Evolutionary conservation across 106 monocot genomes (phyloP).

Genomic region (Hemerocallis citrina): DNA sequence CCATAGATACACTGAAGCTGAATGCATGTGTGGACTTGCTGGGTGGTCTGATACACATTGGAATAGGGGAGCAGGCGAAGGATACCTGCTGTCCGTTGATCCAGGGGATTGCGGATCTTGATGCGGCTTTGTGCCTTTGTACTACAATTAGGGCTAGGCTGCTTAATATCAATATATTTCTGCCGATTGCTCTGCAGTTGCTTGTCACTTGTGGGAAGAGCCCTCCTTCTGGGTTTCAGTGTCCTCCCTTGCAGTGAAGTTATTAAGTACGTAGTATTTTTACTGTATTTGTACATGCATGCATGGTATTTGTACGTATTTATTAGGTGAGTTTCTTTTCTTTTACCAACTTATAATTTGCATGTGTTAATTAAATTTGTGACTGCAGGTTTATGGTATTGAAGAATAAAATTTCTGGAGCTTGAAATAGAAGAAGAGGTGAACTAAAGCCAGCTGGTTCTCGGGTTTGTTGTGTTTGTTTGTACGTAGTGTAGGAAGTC

Average conservation of each 20-base stretch:
- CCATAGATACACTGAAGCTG: slow-evolving; percentile 24
- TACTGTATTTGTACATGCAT: too few species aligned
- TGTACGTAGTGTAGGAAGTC: too few species aligned
- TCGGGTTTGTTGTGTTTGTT: too few species aligned
- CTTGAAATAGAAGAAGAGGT: too few species aligned
- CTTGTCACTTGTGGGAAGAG: slow-evolving; percentile 30
- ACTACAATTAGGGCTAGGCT: slow-evolving; percentile 30
- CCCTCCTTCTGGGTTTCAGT: slow-evolving; percentile 25
- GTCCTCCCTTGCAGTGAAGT: slow-evolving; percentile 13
- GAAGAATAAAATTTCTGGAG: too few species aligned
- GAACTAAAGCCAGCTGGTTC: too few species aligned
- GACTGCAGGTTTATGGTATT: too few species aligned
- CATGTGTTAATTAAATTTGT: too few species aligned
- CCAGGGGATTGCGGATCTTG: slow-evolving; percentile 15
- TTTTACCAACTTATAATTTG: too few species aligned
- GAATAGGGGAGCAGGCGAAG: slow-evolving; percentile 12
- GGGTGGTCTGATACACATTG: slow-evolving; percentile 24
- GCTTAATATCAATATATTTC: slow-evolving; percentile 19
- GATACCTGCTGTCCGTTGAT: slow-evolving; percentile 28
- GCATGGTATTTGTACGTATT: too few species aligned
- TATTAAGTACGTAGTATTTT: too few species aligned
- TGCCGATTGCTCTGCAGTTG: slow-evolving; percentile 27
- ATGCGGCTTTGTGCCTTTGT: slow-evolving; percentile 35
- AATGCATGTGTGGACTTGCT: slow-evolving; percentile 32
- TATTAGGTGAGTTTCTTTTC: too few species aligned